Evolutionary conservation across 129 eudicot genomes (phyloP), one percentile per base, ranked within the genome.

Genomic region (Flaveria robusta): DNA sequence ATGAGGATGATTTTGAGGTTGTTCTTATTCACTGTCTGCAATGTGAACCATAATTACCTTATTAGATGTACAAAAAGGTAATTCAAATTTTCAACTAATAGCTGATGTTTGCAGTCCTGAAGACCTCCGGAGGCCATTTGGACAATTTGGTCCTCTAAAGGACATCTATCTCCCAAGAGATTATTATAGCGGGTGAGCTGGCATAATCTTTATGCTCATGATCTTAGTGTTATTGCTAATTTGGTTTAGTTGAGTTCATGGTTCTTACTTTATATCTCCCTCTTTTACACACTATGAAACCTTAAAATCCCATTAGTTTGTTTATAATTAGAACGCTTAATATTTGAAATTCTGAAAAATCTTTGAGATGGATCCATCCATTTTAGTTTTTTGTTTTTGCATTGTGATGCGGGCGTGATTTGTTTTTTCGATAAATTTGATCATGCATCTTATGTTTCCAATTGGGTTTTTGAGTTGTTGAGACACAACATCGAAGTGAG

Each of bases 91-190:
- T 24, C 34, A 55, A 7, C 24, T 77, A 29, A 60, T 41, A 22
- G n/a, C 39, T 72, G 56, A 16, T 72, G 55, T 31, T 77, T 73
- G 67, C 89, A 94, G 99, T 86, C 96, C 99, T 34, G 99, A 94
- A 72, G 97, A 91, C 75, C 92, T 94, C 56, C 79, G 92, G 59
- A 91, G 93, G 87, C 97, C 93, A 55, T 94, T 94, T 78, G 93
- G 91, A 71, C 96, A 91, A 75, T 91, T 91, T 87, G 99, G 99
- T 55, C 90, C 87, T 18, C 74, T 94, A 6, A 94, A 94, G 85
- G 99, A 94, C 63, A 76, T 94, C 66, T 94, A 94, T 80, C 78
- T 94, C 85, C 99, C 98, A 34, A 87, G 97, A 83, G 98, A 94
- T 85, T 94, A 94, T 79, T 91, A 91, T 66, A 91, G 93, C 77